These are phyloP conservation scores for Stevia rebaudiana DNA, from an alignment of 140 eudicot species.

Conservation along the genomic window DNA sequence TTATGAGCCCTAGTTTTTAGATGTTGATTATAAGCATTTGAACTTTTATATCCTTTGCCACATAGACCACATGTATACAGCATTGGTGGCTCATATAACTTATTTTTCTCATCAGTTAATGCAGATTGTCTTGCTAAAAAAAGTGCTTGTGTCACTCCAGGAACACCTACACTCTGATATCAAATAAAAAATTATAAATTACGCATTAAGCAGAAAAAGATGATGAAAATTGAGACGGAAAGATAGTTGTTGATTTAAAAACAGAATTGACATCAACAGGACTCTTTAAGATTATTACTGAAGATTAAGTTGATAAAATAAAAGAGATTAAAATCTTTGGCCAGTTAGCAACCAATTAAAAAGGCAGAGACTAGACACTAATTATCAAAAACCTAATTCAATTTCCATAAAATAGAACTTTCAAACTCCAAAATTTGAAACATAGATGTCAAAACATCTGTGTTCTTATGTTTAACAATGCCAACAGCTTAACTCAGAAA, in stretches of 20 bases:
- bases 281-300: not conserved
- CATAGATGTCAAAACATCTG: no score
- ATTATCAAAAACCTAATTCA: not conserved
- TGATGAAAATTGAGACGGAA: not conserved
- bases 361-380: not conserved
- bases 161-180: slow-evolving; percentile 80
- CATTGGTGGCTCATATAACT: slow-evolving; percentile 55
- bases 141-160: slow-evolving; percentile 78
- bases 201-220: not conserved
- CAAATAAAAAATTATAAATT: not conserved
- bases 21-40: slow-evolving; percentile 83
- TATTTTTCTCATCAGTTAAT: slow-evolving; percentile 59
- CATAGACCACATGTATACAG: slow-evolving; percentile 71
- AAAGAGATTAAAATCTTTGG: not conserved
- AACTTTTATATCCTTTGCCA: slow-evolving; percentile 78
- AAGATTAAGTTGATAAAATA: not conserved
- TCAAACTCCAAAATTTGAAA: not conserved
- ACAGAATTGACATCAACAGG: not conserved
- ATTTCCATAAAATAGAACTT: not conserved
- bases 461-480: no score
- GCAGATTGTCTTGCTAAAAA: slow-evolving; percentile 68
- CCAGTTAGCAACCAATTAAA: not conserved
- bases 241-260: not conserved
- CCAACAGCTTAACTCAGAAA: not conserved
- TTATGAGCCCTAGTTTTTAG: slow-evolving; percentile 60